Percentiles rank a stretch among this genome's conserved stretches.
phyloP scores from a whole-genome alignment of 1,284 basidiomycete genomes.

The Fistulina hepatica region DNA sequence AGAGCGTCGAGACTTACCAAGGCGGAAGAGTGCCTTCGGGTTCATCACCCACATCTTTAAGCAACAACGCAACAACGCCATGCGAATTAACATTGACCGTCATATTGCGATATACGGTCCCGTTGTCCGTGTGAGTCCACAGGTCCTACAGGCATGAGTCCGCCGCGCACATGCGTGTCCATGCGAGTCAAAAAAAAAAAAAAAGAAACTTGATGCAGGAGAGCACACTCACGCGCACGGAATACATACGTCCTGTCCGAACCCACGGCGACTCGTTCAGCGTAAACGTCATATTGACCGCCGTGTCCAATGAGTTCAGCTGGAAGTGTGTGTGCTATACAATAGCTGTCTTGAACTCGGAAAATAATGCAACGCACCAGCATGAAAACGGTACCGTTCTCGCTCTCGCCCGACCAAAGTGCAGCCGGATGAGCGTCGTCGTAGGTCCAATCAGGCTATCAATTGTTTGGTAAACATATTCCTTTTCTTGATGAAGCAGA shows the following conservation, averaged over 20 bases:
- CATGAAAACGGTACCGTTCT: conserved; percentile 48
- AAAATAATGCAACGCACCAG: conserved; percentile 27
- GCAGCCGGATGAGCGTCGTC: conserved; percentile 41
- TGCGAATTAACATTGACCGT: conserved; percentile 53
- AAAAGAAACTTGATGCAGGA: neutral
- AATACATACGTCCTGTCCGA: conserved; percentile 50
- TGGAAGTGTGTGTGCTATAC: conserved; percentile 12
- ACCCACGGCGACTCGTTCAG: conserved; percentile 63
- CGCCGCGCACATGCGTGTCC: too few relatives aligned
- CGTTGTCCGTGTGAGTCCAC: conserved; percentile 59
- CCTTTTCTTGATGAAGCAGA: conserved; percentile 2
- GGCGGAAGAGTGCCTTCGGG: conserved; percentile 39
- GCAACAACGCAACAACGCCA: conserved; percentile 56
- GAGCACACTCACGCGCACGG: conserved; percentile 37
- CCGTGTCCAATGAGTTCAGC: conserved; percentile 42
- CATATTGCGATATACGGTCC: conserved; percentile 51
- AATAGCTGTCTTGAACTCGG: neutral
- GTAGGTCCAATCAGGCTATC: conserved; percentile 40
- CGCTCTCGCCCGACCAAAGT: conserved; percentile 46
- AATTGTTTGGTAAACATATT: conserved; percentile 4
- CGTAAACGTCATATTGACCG: conserved; percentile 49
- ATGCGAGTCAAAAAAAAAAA: neutral
- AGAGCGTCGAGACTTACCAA: too few relatives aligned
- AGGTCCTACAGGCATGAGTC: conserved; percentile 49
- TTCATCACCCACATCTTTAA: conserved; percentile 57